These are phyloP conservation scores for Ambrosiella cleistominuta DNA, from an alignment of 2,329 filamentous ascomycete genomes.

Conservation along the genomic window DNA sequence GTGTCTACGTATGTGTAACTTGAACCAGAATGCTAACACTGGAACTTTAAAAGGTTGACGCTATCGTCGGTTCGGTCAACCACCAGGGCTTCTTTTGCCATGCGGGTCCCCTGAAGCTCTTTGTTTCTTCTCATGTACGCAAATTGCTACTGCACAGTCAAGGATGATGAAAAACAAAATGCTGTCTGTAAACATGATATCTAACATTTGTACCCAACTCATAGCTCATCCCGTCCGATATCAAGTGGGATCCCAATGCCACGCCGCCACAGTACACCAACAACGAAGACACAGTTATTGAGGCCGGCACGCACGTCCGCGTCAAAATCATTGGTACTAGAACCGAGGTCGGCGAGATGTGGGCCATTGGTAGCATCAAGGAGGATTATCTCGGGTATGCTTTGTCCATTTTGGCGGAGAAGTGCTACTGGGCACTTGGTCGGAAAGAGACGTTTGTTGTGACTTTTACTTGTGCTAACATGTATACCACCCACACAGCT, in stretches of 20 bases:
- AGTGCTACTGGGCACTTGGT: too few relatives aligned
- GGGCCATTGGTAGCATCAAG: slow-evolving; percentile 94
- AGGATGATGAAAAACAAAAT: too few relatives aligned
- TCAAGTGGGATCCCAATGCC: slow-evolving; percentile 88
- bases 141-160: background rate
- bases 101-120: slow-evolving; percentile 60
- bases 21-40: background rate
- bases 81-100: slow-evolving; percentile 80
- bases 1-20: background rate
- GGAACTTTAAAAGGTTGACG: slow-evolving; percentile 52
- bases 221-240: slow-evolving; percentile 76
- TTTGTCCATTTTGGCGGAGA: background rate
- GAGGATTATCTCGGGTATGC: slow-evolving; percentile 54
- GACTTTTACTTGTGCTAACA: background rate
- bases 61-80: slow-evolving; percentile 80
- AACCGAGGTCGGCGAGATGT: slow-evolving; percentile 87
- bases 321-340: slow-evolving; percentile 89
- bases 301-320: slow-evolving; percentile 81
- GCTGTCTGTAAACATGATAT: background rate
- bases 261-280: slow-evolving; percentile 96
- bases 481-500: background rate
- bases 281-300: slow-evolving; percentile 82
- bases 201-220: slow-evolving; percentile 3
- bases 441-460: background rate
- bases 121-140: slow-evolving; percentile 67